Evolutionary conservation across 768 basidiomycete genomes (phyloP), one percentile per base, ranked within the genome.

Genomic region (Rhodotorula babjevae): DNA sequence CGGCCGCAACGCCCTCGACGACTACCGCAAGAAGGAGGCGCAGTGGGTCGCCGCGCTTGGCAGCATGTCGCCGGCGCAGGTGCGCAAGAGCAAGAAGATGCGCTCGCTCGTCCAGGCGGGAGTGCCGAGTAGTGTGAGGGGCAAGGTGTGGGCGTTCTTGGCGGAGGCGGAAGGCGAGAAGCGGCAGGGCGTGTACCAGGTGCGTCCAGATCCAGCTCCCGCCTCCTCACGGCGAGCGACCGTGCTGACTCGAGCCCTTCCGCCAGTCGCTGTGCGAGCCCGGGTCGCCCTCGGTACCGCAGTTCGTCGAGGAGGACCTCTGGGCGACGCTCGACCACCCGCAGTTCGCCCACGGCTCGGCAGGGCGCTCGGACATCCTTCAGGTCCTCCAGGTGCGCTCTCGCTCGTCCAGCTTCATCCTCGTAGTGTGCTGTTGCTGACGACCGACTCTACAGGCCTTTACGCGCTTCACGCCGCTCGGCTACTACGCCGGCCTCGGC

Each of bases 41-140:
- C 88, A 87, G 72, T 93, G 92, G 92, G 29, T 75, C n/a, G 36
- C 60, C 27, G 50, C 58, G 31, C 36, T 75, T 4, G 47, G 55
- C 49, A 42, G 49, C n/a, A 61, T 73, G 56, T 52, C 57, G 25
- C 82, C 90, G 0, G 81, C 87, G 5, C 87, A 89, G 75, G 86
- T 89, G 3, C 84, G 87, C 62, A 92, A 90, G 83, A 89, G 82
- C 79, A 92, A 92, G 81, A 93, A 92, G 78, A 84, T 91, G 19
- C 85, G 86, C 74, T 89, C 88, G 77, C 81, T 93, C 14, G 76
- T 92, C 42, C 81, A 87, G 57, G 90, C 91, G n/a, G 85, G 85
- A 33, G 89, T 93, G 1, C 92, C 92, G 0, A 87, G 89, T 18
- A 90, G 88, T 19, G 90, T 93, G 36, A 84, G 92, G 18, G 92